Conservation (phyloP, 2,329 filamentous ascomycete species). For the Lecanicillium sp. region DNA sequence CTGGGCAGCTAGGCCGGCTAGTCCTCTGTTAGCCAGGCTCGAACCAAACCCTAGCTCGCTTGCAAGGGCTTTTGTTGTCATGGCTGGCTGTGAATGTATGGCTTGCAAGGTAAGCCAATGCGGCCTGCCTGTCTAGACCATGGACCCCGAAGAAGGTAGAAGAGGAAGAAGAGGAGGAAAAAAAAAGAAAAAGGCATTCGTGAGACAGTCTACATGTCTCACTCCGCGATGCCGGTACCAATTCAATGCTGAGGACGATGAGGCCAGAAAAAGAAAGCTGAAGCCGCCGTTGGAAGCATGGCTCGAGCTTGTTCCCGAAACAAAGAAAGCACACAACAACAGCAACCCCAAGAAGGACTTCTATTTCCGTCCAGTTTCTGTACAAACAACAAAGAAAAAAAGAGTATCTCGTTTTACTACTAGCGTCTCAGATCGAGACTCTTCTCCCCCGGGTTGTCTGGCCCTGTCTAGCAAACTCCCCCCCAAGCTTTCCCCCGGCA, state of each 20-base stretch:
- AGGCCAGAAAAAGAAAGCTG: not conserved
- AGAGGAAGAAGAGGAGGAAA: not conserved
- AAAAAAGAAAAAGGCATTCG: not conserved
- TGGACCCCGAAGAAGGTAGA: too few relatives aligned
- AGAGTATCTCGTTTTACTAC: too few relatives aligned
- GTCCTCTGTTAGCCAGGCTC: not conserved
- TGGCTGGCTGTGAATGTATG: not conserved
- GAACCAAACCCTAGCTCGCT: constrained; percentile 1
- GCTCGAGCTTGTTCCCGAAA: not conserved
- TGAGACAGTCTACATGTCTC: not conserved
- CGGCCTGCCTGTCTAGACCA: too few relatives aligned
- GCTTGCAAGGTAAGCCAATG: not conserved
- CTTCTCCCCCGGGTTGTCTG: too few relatives aligned
- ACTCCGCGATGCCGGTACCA: not conserved
- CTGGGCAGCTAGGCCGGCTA: not conserved
- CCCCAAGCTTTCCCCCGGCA: too few relatives aligned
- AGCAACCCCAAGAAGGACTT: too few relatives aligned
- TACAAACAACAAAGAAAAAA: too few relatives aligned
- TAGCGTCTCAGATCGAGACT: too few relatives aligned
- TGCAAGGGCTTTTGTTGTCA: not conserved
- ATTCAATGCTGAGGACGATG: not conserved
- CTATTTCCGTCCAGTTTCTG: too few relatives aligned
- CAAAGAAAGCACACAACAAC: not conserved
- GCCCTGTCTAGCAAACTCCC: too few relatives aligned
- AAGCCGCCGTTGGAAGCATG: too few relatives aligned